A percentile compares a stretch with the other conserved stretches of the same genome.
Conservation (phyloP, 73 alveolate species). For the Paramecium pentaurelia region DNA sequence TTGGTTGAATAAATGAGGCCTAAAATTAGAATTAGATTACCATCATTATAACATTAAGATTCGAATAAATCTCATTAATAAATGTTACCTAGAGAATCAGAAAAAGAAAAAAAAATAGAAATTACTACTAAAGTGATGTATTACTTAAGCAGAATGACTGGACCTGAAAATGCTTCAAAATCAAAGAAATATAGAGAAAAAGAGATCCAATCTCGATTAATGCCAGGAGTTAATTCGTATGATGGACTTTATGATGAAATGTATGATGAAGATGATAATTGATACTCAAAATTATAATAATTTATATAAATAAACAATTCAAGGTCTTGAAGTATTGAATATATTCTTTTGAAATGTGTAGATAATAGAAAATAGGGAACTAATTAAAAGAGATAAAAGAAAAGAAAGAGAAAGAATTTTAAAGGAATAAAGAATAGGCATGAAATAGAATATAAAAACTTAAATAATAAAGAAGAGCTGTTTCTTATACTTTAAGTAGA, state of each 20-base stretch:
- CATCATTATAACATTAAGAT: not conserved
- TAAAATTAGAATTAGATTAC: not conserved
- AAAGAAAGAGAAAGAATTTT: not conserved
- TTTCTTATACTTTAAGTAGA: not conserved
- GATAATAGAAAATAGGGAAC: not conserved
- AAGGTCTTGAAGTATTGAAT: conserved; percentile 65
- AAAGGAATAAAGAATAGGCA: conserved; percentile 33
- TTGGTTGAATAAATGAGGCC: not conserved
- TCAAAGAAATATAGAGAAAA: not conserved
- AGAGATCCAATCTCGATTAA: not conserved
- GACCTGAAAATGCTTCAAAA: conserved; percentile 19
- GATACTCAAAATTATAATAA: not conserved
- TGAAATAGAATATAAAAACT: not conserved
- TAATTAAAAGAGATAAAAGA: conserved; percentile 10
- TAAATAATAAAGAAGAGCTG: not conserved
- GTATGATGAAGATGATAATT: conserved; percentile 1
- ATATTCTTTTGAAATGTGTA: conserved; percentile 60
- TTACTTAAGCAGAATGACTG: conserved; percentile 1
- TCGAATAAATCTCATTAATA: not conserved
- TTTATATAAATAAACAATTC: not conserved
- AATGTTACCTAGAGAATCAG: not conserved
- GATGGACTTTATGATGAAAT: conserved; percentile 13
- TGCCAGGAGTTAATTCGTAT: conserved; percentile 15
- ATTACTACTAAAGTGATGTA: not conserved
- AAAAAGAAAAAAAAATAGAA: not conserved